A percentile compares a stretch with the other conserved stretches of the same genome.
Evolutionary conservation across 768 basidiomycete genomes (phyloP).

Genomic region (Kwoniella shandongensis): DNA sequence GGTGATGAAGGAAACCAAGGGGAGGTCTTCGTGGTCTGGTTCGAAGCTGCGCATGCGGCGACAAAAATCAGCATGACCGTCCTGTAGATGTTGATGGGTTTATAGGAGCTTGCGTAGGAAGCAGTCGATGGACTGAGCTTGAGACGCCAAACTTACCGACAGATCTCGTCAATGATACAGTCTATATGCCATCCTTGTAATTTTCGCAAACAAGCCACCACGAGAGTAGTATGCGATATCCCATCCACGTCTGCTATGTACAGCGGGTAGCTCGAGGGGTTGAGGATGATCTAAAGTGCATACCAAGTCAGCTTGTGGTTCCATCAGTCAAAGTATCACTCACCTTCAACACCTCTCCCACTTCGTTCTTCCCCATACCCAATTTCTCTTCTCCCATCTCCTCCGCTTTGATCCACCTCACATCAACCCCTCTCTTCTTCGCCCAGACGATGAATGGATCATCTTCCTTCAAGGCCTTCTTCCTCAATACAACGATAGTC

Average conservation of each 20-base stretch:
- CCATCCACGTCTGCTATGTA: conserved; percentile 47
- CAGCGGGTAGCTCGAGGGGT: conserved; percentile 36
- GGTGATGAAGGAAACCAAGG: conserved; percentile 36
- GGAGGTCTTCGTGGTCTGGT: conserved; percentile 43
- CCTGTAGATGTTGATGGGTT: no score
- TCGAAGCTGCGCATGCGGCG: conserved; percentile 40
- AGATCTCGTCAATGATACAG: conserved; percentile 40
- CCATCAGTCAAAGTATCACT: background rate
- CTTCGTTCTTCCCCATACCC: conserved; percentile 42
- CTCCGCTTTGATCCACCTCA: conserved; percentile 46
- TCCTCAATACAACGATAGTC: conserved; percentile 31
- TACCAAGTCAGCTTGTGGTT: background rate
- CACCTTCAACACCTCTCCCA: conserved; percentile 42
- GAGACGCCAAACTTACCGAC: conserved; percentile 33
- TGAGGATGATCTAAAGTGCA: conserved; percentile 29
- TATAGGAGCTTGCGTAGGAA: background rate
- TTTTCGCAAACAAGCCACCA: conserved; percentile 44
- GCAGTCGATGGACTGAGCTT: background rate
- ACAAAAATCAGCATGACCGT: background rate
- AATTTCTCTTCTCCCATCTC: conserved; percentile 41
- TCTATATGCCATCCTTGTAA: conserved; percentile 46
- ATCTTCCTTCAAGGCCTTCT: conserved; percentile 32
- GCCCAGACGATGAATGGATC: conserved; percentile 29
- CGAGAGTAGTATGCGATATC: conserved; percentile 45
- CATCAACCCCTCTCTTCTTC: conserved; percentile 21